These are phyloP conservation scores for Entomortierella beljakovae DNA, from an alignment of 192 early-diverging fungal species.

Conservation along the genomic window DNA sequence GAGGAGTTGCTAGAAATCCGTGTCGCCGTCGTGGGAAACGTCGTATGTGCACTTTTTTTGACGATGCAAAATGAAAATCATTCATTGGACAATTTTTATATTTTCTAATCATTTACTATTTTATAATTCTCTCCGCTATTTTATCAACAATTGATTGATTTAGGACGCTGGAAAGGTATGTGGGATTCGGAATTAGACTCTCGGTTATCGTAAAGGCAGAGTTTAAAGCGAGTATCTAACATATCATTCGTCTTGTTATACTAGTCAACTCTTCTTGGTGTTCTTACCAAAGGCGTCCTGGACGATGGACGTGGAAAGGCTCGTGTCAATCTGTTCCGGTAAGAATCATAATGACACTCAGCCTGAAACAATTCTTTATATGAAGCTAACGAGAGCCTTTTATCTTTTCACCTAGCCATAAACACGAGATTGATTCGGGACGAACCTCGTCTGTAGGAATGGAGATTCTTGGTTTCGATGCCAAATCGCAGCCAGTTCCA, in stretches of 20 bases:
- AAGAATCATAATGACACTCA: slow-evolving; percentile 16
- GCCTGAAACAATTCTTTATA: too few species aligned
- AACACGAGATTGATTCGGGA: slow-evolving; percentile 92
- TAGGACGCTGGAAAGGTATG: slow-evolving; percentile 78
- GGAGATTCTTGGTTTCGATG: slow-evolving; percentile 92
- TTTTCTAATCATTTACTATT: background rate
- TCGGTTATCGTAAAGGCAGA: background rate
- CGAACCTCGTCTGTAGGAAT: slow-evolving; percentile 90
- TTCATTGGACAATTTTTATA: too few species aligned
- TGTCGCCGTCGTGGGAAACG: slow-evolving; percentile 92
- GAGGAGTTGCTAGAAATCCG: slow-evolving; percentile 88
- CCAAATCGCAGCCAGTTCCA: slow-evolving; percentile 69
- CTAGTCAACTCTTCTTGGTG: slow-evolving; percentile 86
- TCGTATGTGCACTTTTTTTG: slow-evolving; percentile 67
- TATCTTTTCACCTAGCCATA: slow-evolving; percentile 63
- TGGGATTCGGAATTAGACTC: background rate
- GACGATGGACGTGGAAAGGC: slow-evolving; percentile 95
- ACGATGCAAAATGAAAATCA: too few species aligned
- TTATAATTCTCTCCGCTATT: background rate
- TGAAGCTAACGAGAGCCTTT: background rate
- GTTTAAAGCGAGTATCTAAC: background rate
- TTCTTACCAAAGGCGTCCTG: slow-evolving; percentile 88
- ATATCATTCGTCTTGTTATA: background rate
- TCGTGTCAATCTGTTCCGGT: slow-evolving; percentile 87
- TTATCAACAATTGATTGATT: background rate